Conservation (phyloP, 495 filamentous ascomycete species). For the Penicillium daleae region DNA sequence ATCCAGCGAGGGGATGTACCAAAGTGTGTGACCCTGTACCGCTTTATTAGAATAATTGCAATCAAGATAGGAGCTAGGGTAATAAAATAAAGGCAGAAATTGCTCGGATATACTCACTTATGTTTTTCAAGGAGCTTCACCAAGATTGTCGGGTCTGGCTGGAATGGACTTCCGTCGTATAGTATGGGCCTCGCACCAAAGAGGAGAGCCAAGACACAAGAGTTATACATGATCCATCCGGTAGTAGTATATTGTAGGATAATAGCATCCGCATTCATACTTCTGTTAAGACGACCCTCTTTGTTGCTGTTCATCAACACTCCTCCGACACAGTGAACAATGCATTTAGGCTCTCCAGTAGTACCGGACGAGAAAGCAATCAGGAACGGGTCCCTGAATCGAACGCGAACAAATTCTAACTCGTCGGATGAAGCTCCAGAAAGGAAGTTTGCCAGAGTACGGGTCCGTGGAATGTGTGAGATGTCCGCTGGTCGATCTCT, state of each 20-base stretch:
- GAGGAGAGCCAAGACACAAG: conserved; percentile 55
- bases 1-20: conserved; percentile 77
- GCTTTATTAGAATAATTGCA: not conserved
- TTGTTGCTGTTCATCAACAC: conserved; percentile 48
- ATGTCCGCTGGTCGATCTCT: conserved; percentile 58
- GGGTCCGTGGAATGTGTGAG: conserved; percentile 52
- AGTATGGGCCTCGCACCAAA: conserved; percentile 60
- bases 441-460: conserved; percentile 59
- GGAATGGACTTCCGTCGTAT: conserved; percentile 79
- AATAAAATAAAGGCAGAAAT: too few relatives aligned
- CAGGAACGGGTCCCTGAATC: conserved; percentile 61
- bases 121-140: conserved; percentile 61
- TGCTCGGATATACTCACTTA: conserved; percentile 42
- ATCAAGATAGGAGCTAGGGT: too few relatives aligned
- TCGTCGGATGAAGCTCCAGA: conserved; percentile 41
- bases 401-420: conserved; percentile 59
- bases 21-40: conserved; percentile 51
- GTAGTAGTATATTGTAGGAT: conserved; percentile 64
- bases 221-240: conserved; percentile 85
- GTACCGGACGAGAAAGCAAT: conserved; percentile 80
- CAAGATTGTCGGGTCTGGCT: conserved; percentile 63
- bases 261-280: conserved; percentile 50
- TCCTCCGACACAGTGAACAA: conserved; percentile 60
- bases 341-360: conserved; percentile 80
- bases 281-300: conserved; percentile 64